phyloP scores from a whole-genome alignment of 306 rosid genomes.

The Fragaria vesca region DNA sequence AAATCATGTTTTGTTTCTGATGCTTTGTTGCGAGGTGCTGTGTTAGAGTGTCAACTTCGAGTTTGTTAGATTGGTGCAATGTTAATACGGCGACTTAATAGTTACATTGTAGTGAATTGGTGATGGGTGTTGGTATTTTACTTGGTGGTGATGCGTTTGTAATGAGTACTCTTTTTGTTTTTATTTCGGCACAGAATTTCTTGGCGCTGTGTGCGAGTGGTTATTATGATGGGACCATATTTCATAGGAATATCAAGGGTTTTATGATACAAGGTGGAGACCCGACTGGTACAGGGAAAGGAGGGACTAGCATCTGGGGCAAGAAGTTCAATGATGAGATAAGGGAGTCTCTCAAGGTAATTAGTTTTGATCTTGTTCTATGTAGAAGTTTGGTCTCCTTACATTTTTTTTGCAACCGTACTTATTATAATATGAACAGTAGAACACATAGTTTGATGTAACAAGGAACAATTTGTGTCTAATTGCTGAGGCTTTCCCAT shows the following conservation, averaged over 20 bases:
- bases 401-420: not conserved
- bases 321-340: conserved; percentile 92
- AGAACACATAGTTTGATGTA: not conserved
- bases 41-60: not conserved
- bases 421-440: not conserved
- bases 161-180: conserved; percentile 7
- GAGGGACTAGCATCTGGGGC: conserved; percentile 94
- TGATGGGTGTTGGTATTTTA: not conserved
- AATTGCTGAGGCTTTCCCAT: not conserved
- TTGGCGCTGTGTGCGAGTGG: conserved; percentile 82
- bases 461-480: not conserved
- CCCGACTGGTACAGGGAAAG: conserved; percentile 95
- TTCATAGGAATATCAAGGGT: conserved; percentile 93
- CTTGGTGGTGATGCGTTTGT: conserved; percentile 10
- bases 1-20: not conserved
- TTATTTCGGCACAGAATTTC: conserved; percentile 57
- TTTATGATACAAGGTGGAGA: conserved; percentile 99
- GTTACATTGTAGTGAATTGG: not conserved
- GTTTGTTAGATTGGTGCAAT: conserved; percentile 1
- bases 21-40: not conserved
- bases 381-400: not conserved
- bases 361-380: not conserved
- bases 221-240: conserved; percentile 89
- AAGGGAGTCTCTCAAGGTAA: conserved; percentile 87
- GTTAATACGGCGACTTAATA: no score